Evolutionary conservation across 805 yeast species (phyloP), one percentile per base, ranked within the genome.

Genomic region (Yarrowia sp.): DNA sequence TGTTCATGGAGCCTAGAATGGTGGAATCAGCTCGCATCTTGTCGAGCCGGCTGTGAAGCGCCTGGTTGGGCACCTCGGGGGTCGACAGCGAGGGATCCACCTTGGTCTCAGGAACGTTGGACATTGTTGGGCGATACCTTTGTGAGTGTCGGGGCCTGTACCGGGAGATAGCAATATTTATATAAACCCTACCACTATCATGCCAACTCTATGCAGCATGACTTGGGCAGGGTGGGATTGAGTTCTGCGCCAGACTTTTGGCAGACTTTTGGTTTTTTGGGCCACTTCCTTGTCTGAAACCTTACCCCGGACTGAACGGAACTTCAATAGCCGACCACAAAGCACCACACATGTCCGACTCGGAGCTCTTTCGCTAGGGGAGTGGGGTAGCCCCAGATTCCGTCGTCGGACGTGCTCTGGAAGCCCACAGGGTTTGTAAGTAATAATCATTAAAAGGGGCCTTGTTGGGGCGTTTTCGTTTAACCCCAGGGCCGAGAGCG

Each of bases 1-100:
- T 84, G 78, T 83, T 83, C 78, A 84, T 83, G 68, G 82, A 76
- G 61, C 87, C 86, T 47, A 85, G 78, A 68, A 85, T 81, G 67
- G 77, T 73, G 56, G 80, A 75, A 66, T 76, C 77, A 17, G 73
- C 75, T 42, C 80, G 78, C 75, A 78, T 76, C 63, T 74, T 74
- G 71, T 77, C 78, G 71, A 77, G 72, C 6, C 60, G 58, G 60
- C 42, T 64, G 67, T 39, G 50, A 12, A 39, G 60, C 5, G 34
- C 67, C 67, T 49, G 50, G 3, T 24, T 13, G 47, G 67, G 66
- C 66, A 61, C 66, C 66, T 46, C 55, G 15, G 66, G 53, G 24
- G 55, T 47, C 66, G 66, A 46, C 56, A 61, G 46, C 24, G 66
- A 61, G 44, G 66, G 66, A 39, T 61, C 66, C 53, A 61, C 66